Conservation (phyloP, 129 eudicot genomes). For the Flaveria bidentis region DNA sequence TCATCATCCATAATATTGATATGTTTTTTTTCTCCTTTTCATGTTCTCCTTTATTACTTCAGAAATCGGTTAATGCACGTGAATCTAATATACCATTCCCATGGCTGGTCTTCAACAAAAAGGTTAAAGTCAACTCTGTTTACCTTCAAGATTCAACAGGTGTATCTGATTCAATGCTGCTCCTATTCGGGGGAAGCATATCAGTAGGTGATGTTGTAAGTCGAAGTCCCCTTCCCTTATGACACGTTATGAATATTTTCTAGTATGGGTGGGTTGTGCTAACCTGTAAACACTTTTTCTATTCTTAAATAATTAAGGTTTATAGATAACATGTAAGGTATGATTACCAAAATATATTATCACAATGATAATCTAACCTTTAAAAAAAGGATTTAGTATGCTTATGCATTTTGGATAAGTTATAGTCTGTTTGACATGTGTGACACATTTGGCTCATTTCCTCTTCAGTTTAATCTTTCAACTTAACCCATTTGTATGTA, state of each 20-base stretch:
- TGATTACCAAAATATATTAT: background rate
- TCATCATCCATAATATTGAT: background rate
- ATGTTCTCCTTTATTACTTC: background rate
- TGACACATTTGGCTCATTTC: no score
- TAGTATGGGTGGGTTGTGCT: background rate
- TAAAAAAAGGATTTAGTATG: background rate
- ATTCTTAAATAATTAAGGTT: background rate
- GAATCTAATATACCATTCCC: conserved; percentile 69
- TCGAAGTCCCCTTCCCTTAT: conserved; percentile 17
- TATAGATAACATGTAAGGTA: background rate
- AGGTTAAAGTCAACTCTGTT: conserved; percentile 76
- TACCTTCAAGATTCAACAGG: conserved; percentile 88
- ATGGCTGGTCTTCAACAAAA: conserved; percentile 87
- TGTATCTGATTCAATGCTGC: conserved; percentile 78
- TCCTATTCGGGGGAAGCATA: conserved; percentile 79
- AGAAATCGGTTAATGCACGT: conserved; percentile 83
- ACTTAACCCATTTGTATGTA: background rate
- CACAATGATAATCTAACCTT: background rate
- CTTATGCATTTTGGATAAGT: conserved; percentile 2
- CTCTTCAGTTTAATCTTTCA: no score
- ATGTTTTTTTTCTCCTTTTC: background rate
- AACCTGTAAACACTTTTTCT: background rate
- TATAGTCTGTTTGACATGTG: no score
- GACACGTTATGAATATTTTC: background rate
- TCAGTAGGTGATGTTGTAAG: conserved; percentile 58